phyloP scores from a whole-genome alignment of 805 yeast species.

The Hanseniaspora meyeri region DNA sequence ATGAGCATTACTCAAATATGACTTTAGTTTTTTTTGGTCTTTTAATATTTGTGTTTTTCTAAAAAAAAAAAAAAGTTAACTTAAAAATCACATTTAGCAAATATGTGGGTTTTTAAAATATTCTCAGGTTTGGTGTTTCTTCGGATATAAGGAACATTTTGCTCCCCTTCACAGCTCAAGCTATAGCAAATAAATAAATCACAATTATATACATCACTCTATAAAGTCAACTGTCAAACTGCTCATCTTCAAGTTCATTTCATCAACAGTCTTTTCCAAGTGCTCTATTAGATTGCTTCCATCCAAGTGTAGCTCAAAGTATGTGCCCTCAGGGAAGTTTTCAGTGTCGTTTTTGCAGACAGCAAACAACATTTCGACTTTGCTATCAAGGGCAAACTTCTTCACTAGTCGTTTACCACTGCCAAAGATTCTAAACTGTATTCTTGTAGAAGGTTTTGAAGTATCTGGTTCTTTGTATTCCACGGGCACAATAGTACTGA shows the following conservation, averaged over 20 bases:
- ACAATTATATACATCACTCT: not conserved
- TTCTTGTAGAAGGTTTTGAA: constrained; percentile 42
- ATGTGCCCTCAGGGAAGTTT: constrained; percentile 24
- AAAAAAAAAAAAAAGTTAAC: no score
- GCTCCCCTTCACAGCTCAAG: no score
- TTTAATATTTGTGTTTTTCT: no score
- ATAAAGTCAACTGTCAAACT: constrained; percentile 54
- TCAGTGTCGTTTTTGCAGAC: constrained; percentile 50
- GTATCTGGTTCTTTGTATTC: constrained; percentile 53
- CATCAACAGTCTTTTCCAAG: constrained; percentile 48
- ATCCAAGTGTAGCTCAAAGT: constrained; percentile 25
- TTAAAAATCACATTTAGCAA: no score
- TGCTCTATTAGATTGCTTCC: constrained; percentile 42
- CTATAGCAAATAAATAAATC: no score
- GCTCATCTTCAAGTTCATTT: constrained; percentile 73
- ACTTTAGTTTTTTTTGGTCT: not conserved
- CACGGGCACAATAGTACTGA: not conserved
- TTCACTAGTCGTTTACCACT: constrained; percentile 75
- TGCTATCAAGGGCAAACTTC: constrained; percentile 47
- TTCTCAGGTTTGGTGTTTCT: no score
- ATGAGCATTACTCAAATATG: not conserved
- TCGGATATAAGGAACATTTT: no score
- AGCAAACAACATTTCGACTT: constrained; percentile 49
- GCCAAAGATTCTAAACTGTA: constrained; percentile 69
- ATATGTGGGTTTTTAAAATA: no score